Conservation (phyloP, 2,329 filamentous ascomycete genomes). For the Fusarium xyrophilum region DNA sequence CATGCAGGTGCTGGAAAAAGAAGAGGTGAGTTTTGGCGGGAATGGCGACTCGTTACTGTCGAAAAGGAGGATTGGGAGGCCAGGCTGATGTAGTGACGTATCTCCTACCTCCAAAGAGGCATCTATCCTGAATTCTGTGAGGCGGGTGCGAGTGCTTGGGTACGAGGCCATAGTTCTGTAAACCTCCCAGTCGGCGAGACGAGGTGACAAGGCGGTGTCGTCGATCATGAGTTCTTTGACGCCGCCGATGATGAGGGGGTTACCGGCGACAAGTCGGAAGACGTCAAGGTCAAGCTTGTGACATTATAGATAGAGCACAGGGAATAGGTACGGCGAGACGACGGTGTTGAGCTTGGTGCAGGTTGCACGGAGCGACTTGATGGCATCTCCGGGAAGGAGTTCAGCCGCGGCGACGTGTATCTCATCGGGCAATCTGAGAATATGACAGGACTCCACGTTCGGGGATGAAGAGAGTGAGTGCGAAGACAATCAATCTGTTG, state of each 20-base stretch:
- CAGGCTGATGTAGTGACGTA: no score
- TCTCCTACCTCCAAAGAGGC: no score
- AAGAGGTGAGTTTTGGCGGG: no score
- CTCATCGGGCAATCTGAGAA: not conserved
- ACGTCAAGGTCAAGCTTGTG: not conserved
- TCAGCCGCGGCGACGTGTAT: fast-evolving
- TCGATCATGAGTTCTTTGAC: not conserved
- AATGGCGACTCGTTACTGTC: no score
- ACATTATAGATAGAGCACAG: not conserved
- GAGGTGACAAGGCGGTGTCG: not conserved
- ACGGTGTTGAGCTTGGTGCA: fast-evolving
- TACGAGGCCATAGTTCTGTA: fast-evolving
- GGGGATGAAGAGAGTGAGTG: not conserved
- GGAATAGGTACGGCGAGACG: fast-evolving
- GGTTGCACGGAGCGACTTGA: not conserved
- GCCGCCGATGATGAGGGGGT: fast-evolving
- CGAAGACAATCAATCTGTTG: no score
- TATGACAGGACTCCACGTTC: fast-evolving
- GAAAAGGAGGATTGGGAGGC: no score
- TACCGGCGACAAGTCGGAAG: fast-evolving
- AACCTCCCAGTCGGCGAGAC: not conserved
- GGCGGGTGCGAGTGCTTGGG: no score
- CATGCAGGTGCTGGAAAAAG: no score
- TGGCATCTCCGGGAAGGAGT: fast-evolving
- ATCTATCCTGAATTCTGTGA: no score